Evolutionary conservation across 352 stramenopile species (phyloP), one percentile per base, ranked within the genome.

Genomic region (Phytophthora hibernalis): DNA sequence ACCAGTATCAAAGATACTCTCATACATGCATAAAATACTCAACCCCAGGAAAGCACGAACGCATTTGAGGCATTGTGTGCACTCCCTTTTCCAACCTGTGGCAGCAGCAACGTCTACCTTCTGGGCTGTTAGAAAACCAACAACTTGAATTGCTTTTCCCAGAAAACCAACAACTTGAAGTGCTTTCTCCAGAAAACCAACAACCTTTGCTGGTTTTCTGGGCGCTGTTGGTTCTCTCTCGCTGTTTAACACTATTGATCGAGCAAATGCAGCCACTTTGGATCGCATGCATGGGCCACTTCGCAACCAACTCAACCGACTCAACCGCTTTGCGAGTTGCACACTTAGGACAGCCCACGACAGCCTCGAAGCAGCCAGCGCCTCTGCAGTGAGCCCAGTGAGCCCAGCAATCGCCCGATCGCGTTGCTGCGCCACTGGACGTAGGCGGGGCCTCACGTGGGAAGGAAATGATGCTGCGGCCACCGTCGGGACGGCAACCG

Each of bases 171-270:
- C 64, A 67, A 37, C 60, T 62, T n/a, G n/a, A n/a, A n/a, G n/a
- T n/a, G n/a, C n/a, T n/a, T n/a, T n/a, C n/a, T n/a, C n/a, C n/a
- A 72, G 44, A 72, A 53, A 72, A 72, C 58, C 50, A 72, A 67
- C 64, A 67, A 37, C 60, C 58, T 37, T 48, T 69, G 60, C 56
- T 69, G 65, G 33, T 72, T 72, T 60, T 72, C 58, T 72, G 54
- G 48, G 50, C 10, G 15, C 54, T 69, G 65, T 73, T 73, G 59
- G 54, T 70, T 68, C 57, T 70, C 61, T 68, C 60, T 61, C 57
- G 52, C 51, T n/a, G 65, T 70, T 69, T 69, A 69, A 73, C 65
- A 73, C 31, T 26, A 45, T 9, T 18, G 38, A n/a, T 18, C 57
- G 22, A 13, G 21, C 48, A 37, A 16, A 49, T 52, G 56, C 48